Conservation (phyloP, 2,329 filamentous ascomycete species). For the Xylaria arbuscula region DNA sequence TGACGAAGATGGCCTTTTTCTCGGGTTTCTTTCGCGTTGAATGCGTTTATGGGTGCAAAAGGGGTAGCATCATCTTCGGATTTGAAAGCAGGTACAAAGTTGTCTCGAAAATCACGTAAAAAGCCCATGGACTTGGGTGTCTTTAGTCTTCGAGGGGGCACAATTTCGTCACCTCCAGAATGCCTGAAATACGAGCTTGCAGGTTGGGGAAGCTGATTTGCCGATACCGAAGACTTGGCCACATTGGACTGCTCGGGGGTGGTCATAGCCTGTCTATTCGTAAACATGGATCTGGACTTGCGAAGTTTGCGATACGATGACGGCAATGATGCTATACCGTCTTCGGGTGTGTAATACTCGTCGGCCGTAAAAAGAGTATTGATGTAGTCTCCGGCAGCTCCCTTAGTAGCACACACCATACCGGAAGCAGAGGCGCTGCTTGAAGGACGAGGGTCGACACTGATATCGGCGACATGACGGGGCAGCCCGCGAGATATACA, state of each 20-base stretch:
- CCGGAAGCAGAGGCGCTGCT: conserved; percentile 43
- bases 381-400: conserved; percentile 52
- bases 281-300: conserved; percentile 67
- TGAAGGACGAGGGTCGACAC: conserved; percentile 25
- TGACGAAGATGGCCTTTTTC: conserved; percentile 45
- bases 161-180: conserved; percentile 46
- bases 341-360: conserved; percentile 60
- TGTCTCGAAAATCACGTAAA: conserved; percentile 51
- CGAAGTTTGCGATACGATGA: conserved; percentile 63
- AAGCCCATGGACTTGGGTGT: conserved; percentile 68
- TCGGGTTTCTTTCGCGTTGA: conserved; percentile 11
- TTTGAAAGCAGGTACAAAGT: conserved; percentile 16
- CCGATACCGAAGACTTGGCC: conserved; percentile 25
- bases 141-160: conserved; percentile 51
- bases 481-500: conserved; percentile 15
- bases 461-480: conserved; percentile 11
- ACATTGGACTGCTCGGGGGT: conserved; percentile 17
- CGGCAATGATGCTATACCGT: conserved; percentile 60
- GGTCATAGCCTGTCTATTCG: conserved; percentile 45
- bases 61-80: conserved; percentile 19
- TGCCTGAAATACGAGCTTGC: conserved; percentile 1
- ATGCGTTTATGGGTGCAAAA: conserved; percentile 16
- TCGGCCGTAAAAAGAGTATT: conserved; percentile 53
- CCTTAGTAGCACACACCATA: conserved; percentile 47
- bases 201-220: conserved; percentile 31